Percentiles rank a stretch among this genome's conserved stretches.
Conservation (phyloP, 768 basidiomycete genomes). For the Naematelia aurantialba region DNA sequence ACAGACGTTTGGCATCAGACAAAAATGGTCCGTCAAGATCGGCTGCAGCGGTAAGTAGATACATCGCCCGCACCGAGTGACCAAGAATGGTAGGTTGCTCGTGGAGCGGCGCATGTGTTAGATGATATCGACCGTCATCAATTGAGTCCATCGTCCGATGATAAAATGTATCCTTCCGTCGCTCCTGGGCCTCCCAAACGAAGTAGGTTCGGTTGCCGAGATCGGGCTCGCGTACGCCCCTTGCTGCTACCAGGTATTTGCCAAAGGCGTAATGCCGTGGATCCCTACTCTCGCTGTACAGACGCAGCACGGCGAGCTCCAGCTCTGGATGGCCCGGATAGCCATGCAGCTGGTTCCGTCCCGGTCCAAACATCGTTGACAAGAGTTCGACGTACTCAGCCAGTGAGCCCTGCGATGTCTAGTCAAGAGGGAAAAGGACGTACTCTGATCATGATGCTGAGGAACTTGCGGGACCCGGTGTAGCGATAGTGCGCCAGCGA, state of each 20-base stretch:
- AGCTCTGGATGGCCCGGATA: slow-evolving; percentile 40
- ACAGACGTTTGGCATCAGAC: slow-evolving; percentile 23
- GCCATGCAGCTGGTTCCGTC: slow-evolving; percentile 22
- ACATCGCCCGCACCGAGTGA: slow-evolving; percentile 28
- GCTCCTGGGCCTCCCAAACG: slow-evolving; percentile 18
- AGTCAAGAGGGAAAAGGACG: neutral
- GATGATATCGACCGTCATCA: slow-evolving; percentile 24
- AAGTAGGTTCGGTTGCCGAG: slow-evolving; percentile 21
- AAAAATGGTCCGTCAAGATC: slow-evolving; percentile 25
- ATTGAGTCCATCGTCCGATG: slow-evolving; percentile 14
- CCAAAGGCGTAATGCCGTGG: slow-evolving; percentile 22
- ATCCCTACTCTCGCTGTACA: slow-evolving; percentile 23
- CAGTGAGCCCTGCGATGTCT: neutral
- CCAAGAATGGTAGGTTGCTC: slow-evolving; percentile 29
- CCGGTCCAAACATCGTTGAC: slow-evolving; percentile 21
- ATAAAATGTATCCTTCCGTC: slow-evolving; percentile 4
- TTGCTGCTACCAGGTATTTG: slow-evolving; percentile 21
- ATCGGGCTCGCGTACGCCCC: slow-evolving; percentile 18
- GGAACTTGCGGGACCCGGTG: slow-evolving; percentile 20
- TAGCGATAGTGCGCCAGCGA: slow-evolving; percentile 24
- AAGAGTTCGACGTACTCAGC: slow-evolving; percentile 26
- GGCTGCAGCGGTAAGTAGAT: slow-evolving; percentile 29
- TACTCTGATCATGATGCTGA: slow-evolving; percentile 31
- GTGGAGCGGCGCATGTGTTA: slow-evolving; percentile 24
- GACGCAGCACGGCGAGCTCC: slow-evolving; percentile 32